A percentile compares a stretch with the other conserved stretches of the same genome.
These are phyloP conservation scores for Colletotrichum theobromicola DNA, from an alignment of 2,329 filamentous ascomycete genomes.

Conservation along the genomic window DNA sequence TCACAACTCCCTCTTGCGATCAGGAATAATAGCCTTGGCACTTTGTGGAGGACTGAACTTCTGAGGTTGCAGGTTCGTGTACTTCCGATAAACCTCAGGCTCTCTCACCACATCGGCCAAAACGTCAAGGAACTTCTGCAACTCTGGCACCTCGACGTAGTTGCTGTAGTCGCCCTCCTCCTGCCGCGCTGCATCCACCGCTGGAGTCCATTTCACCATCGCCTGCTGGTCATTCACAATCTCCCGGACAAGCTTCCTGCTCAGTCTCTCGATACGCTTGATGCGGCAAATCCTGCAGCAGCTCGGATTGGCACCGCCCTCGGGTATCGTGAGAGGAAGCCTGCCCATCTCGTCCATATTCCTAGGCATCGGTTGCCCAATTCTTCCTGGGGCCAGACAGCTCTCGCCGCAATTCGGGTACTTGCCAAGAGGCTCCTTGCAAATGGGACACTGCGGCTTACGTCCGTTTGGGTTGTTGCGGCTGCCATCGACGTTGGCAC, in stretches of 20 bases:
- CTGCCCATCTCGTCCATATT: background rate
- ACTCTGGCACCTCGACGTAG: constrained; percentile 3
- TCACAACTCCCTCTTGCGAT: background rate
- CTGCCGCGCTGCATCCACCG: background rate
- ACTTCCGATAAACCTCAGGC: background rate
- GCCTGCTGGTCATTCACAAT: constrained; percentile 5
- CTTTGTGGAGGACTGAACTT: background rate
- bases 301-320: constrained; percentile 1
- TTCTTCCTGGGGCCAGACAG: background rate
- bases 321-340: constrained; percentile 9
- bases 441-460: constrained; percentile 6
- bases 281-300: constrained; percentile 11
- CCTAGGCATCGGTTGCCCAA: background rate
- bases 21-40: background rate
- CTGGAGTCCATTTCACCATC: background rate
- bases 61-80: background rate
- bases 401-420: background rate
- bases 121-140: background rate
- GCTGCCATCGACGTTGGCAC: background rate
- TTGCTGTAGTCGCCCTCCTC: background rate
- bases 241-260: background rate
- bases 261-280: background rate
- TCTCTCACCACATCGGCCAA: background rate
- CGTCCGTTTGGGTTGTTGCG: background rate
- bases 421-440: constrained; percentile 1